Conservation (phyloP, 805 yeast species). For the Lachancea thermotolerans region DNA sequence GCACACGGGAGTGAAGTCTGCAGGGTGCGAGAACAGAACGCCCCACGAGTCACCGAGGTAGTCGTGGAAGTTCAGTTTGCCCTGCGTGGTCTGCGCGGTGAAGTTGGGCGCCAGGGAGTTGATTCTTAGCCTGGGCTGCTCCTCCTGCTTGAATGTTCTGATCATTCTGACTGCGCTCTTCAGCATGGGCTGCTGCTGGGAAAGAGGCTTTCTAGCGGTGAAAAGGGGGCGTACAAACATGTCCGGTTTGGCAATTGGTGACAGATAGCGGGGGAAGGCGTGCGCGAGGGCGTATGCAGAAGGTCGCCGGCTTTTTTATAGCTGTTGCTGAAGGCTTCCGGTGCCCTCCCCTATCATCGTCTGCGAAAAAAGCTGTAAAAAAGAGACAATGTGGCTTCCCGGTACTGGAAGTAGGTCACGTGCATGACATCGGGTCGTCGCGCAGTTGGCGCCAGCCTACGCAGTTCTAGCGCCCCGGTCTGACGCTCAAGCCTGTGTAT, state of each 20-base stretch:
- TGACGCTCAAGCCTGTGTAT: no score
- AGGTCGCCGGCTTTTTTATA: no score
- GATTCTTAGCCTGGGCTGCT: conserved; percentile 61
- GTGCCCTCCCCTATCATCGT: no score
- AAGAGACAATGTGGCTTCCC: no score
- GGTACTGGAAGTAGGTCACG: no score
- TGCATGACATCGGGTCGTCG: no score
- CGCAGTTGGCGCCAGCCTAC: no score
- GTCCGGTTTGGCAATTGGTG: neutral
- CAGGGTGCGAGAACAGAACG: conserved; percentile 88
- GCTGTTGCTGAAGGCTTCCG: no score
- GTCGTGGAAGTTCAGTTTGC: conserved; percentile 81
- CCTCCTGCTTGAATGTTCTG: conserved; percentile 45
- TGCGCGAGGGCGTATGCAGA: no score
- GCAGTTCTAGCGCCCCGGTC: no score
- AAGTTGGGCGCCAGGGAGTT: conserved; percentile 87
- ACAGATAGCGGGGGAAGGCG: no score
- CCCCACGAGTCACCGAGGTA: conserved; percentile 84
- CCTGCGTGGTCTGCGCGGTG: conserved; percentile 73
- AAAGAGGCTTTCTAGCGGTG: conserved; percentile 21
- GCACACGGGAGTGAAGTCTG: conserved; percentile 94
- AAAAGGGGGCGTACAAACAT: conserved; percentile 29
- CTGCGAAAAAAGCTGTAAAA: no score
- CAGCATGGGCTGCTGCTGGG: conserved; percentile 18
- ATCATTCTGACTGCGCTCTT: conserved; percentile 29